Evolutionary conservation across 495 filamentous ascomycete genomes (phyloP), one percentile per base, ranked within the genome.

Genomic region (Penicillium lagena): DNA sequence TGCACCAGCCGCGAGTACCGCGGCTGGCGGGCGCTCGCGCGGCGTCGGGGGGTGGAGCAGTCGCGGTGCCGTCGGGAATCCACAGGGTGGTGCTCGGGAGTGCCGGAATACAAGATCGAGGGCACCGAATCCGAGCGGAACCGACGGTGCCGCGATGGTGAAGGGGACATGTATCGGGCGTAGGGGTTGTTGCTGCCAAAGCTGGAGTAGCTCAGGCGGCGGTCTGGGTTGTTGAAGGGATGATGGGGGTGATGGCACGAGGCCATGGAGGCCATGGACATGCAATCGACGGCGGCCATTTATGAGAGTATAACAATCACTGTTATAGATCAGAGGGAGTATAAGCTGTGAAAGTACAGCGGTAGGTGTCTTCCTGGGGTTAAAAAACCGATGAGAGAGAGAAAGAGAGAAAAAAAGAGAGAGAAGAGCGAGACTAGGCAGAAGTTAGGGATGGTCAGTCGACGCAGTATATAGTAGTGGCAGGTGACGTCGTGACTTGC

Each of bases 1-100:
- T 81, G 77, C 12, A 86, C 80, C 9, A 83, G 69, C 40, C 79
- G 78, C 40, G 74, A 80, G 48, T 77, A 79, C 7, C 77, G 72
- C 2, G 86, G 73, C 35, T 55, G 46, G 1, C 50, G 60, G 14
- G 55, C 45, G n/a, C 47, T 42, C 42, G 47, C 48, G 8, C 50
- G 55, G 17, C 49, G 45, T 28, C 43, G 56, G 14, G 52, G 39
- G 12, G 32, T 38, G 29, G 56, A 42, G 17, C 32, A 44, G 11
- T 60, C 56, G 13, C 53, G 48, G 37, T 46, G 43, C 28, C 47
- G 52, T 39, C 40, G 56, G 37, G 58, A 59, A 52, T 71, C 57
- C 7, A 60, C 51, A 29, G 61, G 58, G 15, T 61, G 40, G 37
- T 70, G 56, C 37, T 68, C 59, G 45, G 59, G 55, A n/a, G 43